Conservation (phyloP, 202 grass and related monocot genomes). For the Setaria viridis region DNA sequence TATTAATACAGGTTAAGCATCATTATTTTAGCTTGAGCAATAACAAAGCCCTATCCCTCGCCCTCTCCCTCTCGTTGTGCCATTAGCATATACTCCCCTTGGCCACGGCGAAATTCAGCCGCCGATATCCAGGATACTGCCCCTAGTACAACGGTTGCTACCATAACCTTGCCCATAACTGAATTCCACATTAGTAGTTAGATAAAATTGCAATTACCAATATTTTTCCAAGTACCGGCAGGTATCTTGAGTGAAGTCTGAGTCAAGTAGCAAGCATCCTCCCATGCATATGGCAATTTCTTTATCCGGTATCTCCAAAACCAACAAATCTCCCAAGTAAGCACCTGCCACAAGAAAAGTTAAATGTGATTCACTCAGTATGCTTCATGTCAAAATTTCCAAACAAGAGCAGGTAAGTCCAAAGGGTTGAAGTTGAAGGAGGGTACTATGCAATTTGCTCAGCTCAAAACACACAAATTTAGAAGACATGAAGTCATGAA, state of each 20-base stretch:
- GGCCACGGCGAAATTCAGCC: neutral
- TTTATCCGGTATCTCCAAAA: slow-evolving; percentile 92
- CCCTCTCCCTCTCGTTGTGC: neutral
- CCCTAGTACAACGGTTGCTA: neutral
- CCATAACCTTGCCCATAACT: neutral
- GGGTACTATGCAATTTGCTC: slow-evolving; percentile 5
- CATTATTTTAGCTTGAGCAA: neutral
- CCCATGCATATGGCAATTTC: slow-evolving; percentile 82
- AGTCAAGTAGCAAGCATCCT: slow-evolving; percentile 97
- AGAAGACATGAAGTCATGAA: slow-evolving; percentile 35
- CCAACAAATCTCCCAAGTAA: slow-evolving; percentile 80
- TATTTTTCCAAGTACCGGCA: slow-evolving; percentile 71
- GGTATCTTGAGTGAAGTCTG: slow-evolving; percentile 66
- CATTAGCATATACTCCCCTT: neutral
- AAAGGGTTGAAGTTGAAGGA: neutral
- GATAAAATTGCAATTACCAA: slow-evolving; percentile 61
- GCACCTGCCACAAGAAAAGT: slow-evolving; percentile 52
- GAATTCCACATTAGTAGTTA: neutral
- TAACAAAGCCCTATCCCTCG: neutral
- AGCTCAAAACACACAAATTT: slow-evolving; percentile 37
- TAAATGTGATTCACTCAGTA: slow-evolving; percentile 33
- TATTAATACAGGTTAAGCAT: neutral
- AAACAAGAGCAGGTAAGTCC: slow-evolving; percentile 9
- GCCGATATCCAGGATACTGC: neutral
- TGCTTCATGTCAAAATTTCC: slow-evolving; percentile 6